Evolutionary conservation across 495 filamentous ascomycete genomes (phyloP), one percentile per base, ranked within the genome.

Genomic region (Tuber brumale): DNA sequence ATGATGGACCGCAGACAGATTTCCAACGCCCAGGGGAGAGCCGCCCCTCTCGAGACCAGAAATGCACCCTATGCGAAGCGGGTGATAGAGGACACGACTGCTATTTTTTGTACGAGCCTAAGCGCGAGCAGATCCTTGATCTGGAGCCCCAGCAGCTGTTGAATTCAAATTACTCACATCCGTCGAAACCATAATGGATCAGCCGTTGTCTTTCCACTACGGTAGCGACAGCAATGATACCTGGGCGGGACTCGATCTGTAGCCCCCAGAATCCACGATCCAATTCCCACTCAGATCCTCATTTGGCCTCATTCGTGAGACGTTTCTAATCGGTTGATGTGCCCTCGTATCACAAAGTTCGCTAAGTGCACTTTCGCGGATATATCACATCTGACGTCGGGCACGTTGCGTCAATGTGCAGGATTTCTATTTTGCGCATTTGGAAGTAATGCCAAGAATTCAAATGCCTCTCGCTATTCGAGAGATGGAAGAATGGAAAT

Each of bases 331-430:
- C 14, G n/a, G 51, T 14, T 27, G 14, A 61, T 1, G 27, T 14
- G n/a, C 14, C n/a, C n/a, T 16, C 51, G 48, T 51, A 31, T 61
- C n/a, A 31, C n/a, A 27, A 61, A 27, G 51, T 61, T 31, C 27
- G 51, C n/a, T 3, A 57, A 57, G 10, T n/a, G 51, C 23, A 27
- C 51, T 57, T 57, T 27, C 23, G 51, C 23, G 2, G 51, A 61
- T 61, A 61, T 61, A 61, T 61, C 51, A 61, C 51, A 61, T 61
- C 51, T 61, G 51, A 61, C n/a, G n/a, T 31, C n/a, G n/a, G 51
- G 51, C n/a, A 61, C 23, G 51, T 16, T 61, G 51, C n/a, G n/a
- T 31, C n/a, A 31, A 31, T n/a, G 12, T 61, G 51, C 51, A 61
- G 51, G 51, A 10, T 61, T 61, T 16, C n/a, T 31, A n/a, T 4